Evolutionary conservation across 1,284 basidiomycete genomes (phyloP).

Genomic region (Cutaneotrichosporon sp.): DNA sequence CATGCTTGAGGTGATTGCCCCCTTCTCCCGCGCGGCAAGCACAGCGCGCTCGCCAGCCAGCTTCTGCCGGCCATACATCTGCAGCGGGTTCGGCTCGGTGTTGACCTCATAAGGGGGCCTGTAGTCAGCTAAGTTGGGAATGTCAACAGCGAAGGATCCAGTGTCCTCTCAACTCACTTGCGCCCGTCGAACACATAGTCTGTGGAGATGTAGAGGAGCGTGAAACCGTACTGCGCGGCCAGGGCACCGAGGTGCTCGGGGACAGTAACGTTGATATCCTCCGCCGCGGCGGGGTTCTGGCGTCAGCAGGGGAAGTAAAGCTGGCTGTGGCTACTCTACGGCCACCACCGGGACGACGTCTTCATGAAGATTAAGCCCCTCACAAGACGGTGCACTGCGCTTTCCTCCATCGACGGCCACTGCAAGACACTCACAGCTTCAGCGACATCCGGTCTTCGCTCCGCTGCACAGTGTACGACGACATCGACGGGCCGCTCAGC

Average conservation of each 20-base stretch:
- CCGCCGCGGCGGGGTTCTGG: constrained; percentile 49
- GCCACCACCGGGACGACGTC: no score
- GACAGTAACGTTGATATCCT: constrained; percentile 51
- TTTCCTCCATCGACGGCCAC: background rate
- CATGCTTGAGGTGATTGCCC: constrained; percentile 41
- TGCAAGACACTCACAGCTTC: constrained; percentile 28
- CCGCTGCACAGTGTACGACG: constrained; percentile 53
- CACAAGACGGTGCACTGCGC: no score
- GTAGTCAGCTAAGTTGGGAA: no score
- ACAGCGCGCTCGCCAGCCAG: constrained; percentile 42
- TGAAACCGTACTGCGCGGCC: constrained; percentile 34
- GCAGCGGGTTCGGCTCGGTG: constrained; percentile 50
- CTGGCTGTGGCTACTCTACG: no score
- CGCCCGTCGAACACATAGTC: constrained; percentile 49
- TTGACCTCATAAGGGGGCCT: constrained; percentile 52
- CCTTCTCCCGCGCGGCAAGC: constrained; percentile 27
- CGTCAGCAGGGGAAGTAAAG: constrained; percentile 11
- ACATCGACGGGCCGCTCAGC: constrained; percentile 45
- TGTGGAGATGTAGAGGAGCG: constrained; percentile 52
- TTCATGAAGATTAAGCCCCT: no score
- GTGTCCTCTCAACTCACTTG: constrained; percentile 23
- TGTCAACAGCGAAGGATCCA: no score
- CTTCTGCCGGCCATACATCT: constrained; percentile 51
- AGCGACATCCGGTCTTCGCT: constrained; percentile 49
- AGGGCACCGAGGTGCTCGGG: constrained; percentile 46